phyloP scores from a whole-genome alignment of 1,284 basidiomycete genomes.

The Hemileia vastatrix region DNA sequence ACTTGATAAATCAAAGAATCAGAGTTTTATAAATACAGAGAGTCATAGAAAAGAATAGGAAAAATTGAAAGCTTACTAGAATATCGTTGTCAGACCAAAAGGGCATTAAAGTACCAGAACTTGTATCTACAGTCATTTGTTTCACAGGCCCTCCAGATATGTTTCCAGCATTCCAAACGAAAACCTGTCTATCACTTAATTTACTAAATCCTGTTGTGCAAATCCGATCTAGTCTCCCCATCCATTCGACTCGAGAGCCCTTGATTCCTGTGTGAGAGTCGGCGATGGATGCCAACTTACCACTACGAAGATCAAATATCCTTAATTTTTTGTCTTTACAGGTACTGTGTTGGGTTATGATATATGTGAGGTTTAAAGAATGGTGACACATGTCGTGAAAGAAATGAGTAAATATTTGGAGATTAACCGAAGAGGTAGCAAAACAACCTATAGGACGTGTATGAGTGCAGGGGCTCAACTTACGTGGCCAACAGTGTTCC shows the following conservation, averaged over 20 bases:
- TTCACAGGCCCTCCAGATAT: constrained; percentile 58
- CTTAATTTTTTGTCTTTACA: constrained; percentile 86
- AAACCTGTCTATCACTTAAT: constrained; percentile 84
- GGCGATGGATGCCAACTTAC: constrained; percentile 64
- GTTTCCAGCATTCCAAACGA: constrained; percentile 70
- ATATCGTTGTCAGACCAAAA: constrained; percentile 89
- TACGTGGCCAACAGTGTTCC: constrained; percentile 59
- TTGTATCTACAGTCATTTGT: constrained; percentile 70
- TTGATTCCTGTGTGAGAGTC: constrained; percentile 93
- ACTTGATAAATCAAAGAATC: too few relatives aligned
- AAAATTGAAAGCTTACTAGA: constrained; percentile 24
- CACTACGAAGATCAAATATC: constrained; percentile 75
- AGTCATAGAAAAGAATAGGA: neutral
- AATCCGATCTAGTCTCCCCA: constrained; percentile 77
- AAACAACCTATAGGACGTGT: too few relatives aligned
- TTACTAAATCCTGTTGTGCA: constrained; percentile 91
- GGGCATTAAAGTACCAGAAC: constrained; percentile 87
- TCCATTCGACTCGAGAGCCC: constrained; percentile 78
- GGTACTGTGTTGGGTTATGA: constrained; percentile 55
- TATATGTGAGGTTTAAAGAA: constrained; percentile 24
- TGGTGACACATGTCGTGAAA: constrained; percentile 1
- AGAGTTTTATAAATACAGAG: constrained; percentile 53
- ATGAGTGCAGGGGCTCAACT: too few relatives aligned
- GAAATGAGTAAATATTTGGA: too few relatives aligned
- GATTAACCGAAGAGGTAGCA: too few relatives aligned